Evolutionary conservation across 768 basidiomycete species (phyloP), one percentile per base, ranked within the genome.

Genomic region (Amanita thiersii): DNA sequence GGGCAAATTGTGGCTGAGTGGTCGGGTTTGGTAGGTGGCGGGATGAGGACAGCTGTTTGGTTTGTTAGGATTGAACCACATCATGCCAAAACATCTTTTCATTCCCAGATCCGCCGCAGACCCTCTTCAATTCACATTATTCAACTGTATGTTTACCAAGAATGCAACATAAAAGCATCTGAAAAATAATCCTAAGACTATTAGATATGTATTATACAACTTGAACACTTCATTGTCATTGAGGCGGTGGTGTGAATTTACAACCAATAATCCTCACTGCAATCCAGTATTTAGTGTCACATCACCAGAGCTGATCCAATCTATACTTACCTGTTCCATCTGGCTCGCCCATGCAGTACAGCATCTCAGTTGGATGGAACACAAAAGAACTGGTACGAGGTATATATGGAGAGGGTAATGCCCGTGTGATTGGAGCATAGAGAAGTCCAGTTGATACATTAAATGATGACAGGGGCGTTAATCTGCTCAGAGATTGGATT

Each of bases 341-440:
- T 37, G 81, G 72, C 32, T 75, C 73, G 6, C 86, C 86, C 11
- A 81, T 56, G 12, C 77, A 84, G 51, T 78, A 85, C 48, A 91
- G 57, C 89, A 91, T 90, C 58, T 92, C 86, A 47, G 77, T 70
- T 9, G 89, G 88, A 56, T 92, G 89, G 70, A 91, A 92, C 1
- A 72, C 67, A 37, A 90, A 62, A 21, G 82, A 79, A 32, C 75
- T 79, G 44, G 62, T 64, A 47, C 78, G 65, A 31, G 79, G 77
- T 42, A 81, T 78, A 53, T 69, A 81, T 6, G 75, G 64, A 18
- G 76, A 78, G 5, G 76, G 73, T 29, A 69, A 54, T 5, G 64
- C 64, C 35, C 78, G 70, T 24, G 34, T 43, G n/a, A 72, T 58
- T n/a, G 78, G 77, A 37, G 70, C 71, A 8, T 68, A 57, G 8